Evolutionary conservation across 495 filamentous ascomycete species (phyloP).

Genomic region (Tuber indicum): DNA sequence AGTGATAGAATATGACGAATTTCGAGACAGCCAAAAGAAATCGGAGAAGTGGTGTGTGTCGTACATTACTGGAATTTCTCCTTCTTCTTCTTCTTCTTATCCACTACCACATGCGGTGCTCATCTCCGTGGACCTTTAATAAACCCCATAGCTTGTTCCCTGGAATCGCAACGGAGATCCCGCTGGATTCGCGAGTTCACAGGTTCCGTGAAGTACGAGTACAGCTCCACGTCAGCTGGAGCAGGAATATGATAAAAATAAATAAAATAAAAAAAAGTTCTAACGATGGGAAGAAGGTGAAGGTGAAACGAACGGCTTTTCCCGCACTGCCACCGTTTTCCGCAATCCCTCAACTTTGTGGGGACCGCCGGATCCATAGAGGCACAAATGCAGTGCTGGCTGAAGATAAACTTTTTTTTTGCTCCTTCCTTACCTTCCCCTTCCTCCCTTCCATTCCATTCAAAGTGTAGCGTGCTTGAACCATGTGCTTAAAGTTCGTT

Average conservation of each 20-base stretch:
- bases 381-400: not conserved
- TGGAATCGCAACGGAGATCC: not conserved
- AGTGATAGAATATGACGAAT: not conserved
- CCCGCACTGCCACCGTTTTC: too few relatives aligned
- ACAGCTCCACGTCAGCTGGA: not conserved
- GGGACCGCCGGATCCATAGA: not conserved
- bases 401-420: not conserved
- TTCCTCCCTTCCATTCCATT: too few relatives aligned
- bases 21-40: too few relatives aligned
- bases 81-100: not conserved
- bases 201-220: too few relatives aligned
- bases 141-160: not conserved
- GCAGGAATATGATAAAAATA: not conserved
- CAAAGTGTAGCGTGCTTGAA: not conserved
- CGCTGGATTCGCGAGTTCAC: not conserved
- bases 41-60: too few relatives aligned
- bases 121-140: conserved; percentile 1
- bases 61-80: too few relatives aligned
- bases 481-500: not conserved
- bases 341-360: too few relatives aligned
- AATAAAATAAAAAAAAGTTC: not conserved
- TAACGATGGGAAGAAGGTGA: too few relatives aligned
- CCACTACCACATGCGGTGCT: not conserved
- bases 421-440: too few relatives aligned
- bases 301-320: not conserved